A percentile compares a stretch with the other conserved stretches of the same genome.
phyloP scores from a whole-genome alignment of 108 stramenopile species.

The Pseudonitzschia pungens region DNA sequence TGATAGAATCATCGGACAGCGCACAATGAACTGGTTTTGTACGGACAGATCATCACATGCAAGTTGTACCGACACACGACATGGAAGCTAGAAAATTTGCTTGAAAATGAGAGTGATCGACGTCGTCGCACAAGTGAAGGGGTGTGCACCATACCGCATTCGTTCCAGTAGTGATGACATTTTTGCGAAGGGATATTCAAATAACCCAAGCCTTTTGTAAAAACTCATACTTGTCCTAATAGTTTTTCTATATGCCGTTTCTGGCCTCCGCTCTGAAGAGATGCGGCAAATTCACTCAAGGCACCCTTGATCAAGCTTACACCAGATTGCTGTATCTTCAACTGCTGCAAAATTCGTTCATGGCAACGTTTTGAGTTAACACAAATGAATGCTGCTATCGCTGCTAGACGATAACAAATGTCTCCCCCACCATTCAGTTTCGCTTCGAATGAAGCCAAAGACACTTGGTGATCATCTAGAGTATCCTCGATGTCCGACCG shows the following conservation, averaged over 20 bases:
- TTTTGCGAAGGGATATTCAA: too few relatives aligned
- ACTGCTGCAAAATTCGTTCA: constrained; percentile 56
- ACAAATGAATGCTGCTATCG: constrained; percentile 63
- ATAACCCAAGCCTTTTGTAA: neutral
- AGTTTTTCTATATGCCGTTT: constrained; percentile 12
- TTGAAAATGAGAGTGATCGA: too few relatives aligned
- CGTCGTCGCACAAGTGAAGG: too few relatives aligned
- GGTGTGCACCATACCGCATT: too few relatives aligned
- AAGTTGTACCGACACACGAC: too few relatives aligned
- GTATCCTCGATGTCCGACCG: constrained; percentile 56
- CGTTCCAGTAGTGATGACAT: too few relatives aligned
- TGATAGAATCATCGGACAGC: too few relatives aligned
- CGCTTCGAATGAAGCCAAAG: constrained; percentile 68
- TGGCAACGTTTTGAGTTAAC: constrained; percentile 68
- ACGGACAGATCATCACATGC: too few relatives aligned
- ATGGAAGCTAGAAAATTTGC: too few relatives aligned
- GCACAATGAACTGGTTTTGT: too few relatives aligned
- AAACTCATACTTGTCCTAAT: neutral
- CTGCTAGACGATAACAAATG: constrained; percentile 72
- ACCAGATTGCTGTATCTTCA: constrained; percentile 60
- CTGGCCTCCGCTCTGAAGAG: constrained; percentile 16
- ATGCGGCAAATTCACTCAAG: constrained; percentile 35
- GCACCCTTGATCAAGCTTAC: constrained; percentile 53
- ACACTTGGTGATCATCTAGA: constrained; percentile 40
- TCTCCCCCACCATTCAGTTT: constrained; percentile 79